A percentile compares a stretch with the other conserved stretches of the same genome.
phyloP scores from a whole-genome alignment of 2,329 filamentous ascomycete genomes.

The Ophiosphaerella herpotricha region DNA sequence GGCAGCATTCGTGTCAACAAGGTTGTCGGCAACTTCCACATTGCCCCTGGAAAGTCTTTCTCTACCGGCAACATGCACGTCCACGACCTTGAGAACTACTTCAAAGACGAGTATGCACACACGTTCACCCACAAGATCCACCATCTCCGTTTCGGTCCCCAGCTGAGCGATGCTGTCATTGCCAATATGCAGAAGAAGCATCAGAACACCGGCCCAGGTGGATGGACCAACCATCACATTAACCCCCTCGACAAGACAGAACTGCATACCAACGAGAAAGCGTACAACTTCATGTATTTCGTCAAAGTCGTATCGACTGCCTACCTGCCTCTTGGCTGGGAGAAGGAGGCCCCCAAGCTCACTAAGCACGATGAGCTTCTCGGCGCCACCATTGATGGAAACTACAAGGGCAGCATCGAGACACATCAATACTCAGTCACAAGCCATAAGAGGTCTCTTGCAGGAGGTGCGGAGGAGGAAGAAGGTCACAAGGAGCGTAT shows the following conservation, averaged over 20 bases:
- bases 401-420: constrained; percentile 84
- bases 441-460: constrained; percentile 87
- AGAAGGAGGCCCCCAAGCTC: constrained; percentile 55
- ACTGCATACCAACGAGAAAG: constrained; percentile 78
- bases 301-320: constrained; percentile 97
- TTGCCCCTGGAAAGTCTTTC: constrained; percentile 94
- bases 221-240: constrained; percentile 86
- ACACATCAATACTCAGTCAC: constrained; percentile 99
- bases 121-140: constrained; percentile 91
- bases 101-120: constrained; percentile 72
- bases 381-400: constrained; percentile 45
- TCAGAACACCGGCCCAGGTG: constrained; percentile 63
- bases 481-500: constrained; percentile 92
- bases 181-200: constrained; percentile 45
- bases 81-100: constrained; percentile 96
- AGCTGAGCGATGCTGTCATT: constrained; percentile 73
- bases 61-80: constrained; percentile 97
- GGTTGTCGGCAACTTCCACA: constrained; percentile 97
- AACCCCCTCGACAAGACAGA: constrained; percentile 85
- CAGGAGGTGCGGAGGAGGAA: constrained; percentile 79
- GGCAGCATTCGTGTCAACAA: constrained; percentile 95
- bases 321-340: constrained; percentile 90
- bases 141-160: constrained; percentile 87
- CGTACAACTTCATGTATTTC: constrained; percentile 99
- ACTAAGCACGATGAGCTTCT: constrained; percentile 58